A percentile compares a stretch with the other conserved stretches of the same genome.
Conservation (phyloP, 2,329 filamentous ascomycete genomes). For the Paraphaeosphaeria minitans region DNA sequence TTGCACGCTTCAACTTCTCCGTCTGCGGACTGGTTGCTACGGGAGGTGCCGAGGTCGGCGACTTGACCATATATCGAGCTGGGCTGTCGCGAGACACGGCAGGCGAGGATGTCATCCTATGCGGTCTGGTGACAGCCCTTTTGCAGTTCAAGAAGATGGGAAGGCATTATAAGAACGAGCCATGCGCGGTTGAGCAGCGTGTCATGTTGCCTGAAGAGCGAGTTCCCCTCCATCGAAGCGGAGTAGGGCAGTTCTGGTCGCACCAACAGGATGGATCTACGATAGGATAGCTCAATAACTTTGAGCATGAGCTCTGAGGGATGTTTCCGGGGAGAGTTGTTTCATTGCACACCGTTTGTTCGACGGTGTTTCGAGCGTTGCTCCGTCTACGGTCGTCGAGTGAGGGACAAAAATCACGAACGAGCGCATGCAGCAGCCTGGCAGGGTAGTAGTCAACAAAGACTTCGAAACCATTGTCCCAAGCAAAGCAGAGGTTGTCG, state of each 20-base stretch:
- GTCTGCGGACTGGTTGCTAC: constrained; percentile 29
- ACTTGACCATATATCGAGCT: constrained; percentile 34
- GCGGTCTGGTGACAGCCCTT: constrained; percentile 34
- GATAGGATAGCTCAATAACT: background rate
- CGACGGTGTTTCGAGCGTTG: background rate
- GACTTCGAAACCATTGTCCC: background rate
- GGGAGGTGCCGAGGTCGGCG: constrained; percentile 35
- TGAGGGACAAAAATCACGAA: background rate
- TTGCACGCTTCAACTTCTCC: constrained; percentile 42
- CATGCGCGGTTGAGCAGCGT: background rate
- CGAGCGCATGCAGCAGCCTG: background rate
- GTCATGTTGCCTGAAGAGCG: constrained; percentile 1
- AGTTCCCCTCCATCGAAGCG: constrained; percentile 9
- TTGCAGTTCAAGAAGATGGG: constrained; percentile 38
- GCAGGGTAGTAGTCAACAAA: background rate
- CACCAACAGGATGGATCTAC: background rate
- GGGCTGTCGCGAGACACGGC: constrained; percentile 25
- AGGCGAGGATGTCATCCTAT: constrained; percentile 36
- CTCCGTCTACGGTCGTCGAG: background rate
- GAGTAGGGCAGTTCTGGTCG: constrained; percentile 8
- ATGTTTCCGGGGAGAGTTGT: background rate
- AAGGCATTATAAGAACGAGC: constrained; percentile 21
- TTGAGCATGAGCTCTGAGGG: background rate
- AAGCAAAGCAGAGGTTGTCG: background rate
- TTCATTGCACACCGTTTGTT: background rate